These are phyloP conservation scores for Colletotrichum eleusines DNA, from an alignment of 2,329 filamentous ascomycete species.

Conservation along the genomic window DNA sequence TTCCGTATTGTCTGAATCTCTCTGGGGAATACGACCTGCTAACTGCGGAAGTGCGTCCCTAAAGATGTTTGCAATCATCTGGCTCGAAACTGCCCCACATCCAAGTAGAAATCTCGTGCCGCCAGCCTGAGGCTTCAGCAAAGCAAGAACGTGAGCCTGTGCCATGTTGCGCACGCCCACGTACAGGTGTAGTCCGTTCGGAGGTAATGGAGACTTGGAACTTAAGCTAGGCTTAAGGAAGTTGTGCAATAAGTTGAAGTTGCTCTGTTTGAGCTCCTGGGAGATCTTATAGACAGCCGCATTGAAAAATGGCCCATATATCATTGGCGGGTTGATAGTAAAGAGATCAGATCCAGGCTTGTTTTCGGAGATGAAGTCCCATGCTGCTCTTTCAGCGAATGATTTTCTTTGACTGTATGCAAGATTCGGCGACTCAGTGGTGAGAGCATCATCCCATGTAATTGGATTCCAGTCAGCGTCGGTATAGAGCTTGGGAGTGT, in stretches of 20 bases:
- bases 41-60: neutral
- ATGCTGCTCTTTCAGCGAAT: conserved; percentile 48
- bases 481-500: neutral
- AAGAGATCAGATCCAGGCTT: conserved; percentile 50
- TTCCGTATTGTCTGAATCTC: neutral
- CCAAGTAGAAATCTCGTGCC: conserved; percentile 44
- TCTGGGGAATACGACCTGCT: neutral
- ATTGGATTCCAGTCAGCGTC: conserved; percentile 6
- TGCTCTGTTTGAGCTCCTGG: conserved; percentile 10
- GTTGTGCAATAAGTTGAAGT: conserved; percentile 11
- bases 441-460: conserved; percentile 45
- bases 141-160: conserved; percentile 43
- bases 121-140: conserved; percentile 43
- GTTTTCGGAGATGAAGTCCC: conserved; percentile 47
- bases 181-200: neutral
- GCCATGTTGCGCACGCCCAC: conserved; percentile 47
- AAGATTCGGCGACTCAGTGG: conserved; percentile 43
- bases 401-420: conserved; percentile 53
- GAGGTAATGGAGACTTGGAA: neutral
- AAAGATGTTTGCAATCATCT: conserved; percentile 40
- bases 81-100: conserved; percentile 40
- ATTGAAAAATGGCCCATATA: conserved; percentile 8
- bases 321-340: conserved; percentile 28
- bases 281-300: neutral
- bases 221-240: conserved; percentile 4